Evolutionary conservation across 2,329 filamentous ascomycete genomes (phyloP).

Genomic region (Pestalotiopsis sp.): DNA sequence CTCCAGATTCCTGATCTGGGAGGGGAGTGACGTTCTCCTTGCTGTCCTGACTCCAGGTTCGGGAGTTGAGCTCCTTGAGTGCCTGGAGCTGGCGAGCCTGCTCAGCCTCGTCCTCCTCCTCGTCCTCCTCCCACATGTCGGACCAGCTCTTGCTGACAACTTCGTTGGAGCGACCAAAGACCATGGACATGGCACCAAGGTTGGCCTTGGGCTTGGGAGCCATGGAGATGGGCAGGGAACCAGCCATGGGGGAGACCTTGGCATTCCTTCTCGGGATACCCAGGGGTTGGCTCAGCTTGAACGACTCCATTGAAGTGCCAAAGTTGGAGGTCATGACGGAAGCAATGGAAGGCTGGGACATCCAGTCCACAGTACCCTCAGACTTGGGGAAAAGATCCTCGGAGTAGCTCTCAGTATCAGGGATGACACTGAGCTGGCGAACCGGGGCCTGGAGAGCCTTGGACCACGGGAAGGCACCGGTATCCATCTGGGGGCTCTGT

Average conservation of each 20-base stretch:
- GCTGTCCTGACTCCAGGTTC: constrained; percentile 79
- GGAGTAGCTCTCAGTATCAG: constrained; percentile 74
- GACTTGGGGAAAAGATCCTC: constrained; percentile 87
- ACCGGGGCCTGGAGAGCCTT: constrained; percentile 78
- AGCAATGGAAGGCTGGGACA: constrained; percentile 77
- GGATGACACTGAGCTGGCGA: constrained; percentile 85
- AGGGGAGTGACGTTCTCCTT: constrained; percentile 40
- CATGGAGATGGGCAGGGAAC: constrained; percentile 76
- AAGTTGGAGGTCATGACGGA: constrained; percentile 84
- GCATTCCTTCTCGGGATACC: constrained; percentile 45
- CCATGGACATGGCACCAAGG: constrained; percentile 70
- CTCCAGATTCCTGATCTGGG: constrained; percentile 36
- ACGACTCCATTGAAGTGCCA: constrained; percentile 77
- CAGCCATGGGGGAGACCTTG: constrained; percentile 60
- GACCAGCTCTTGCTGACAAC: constrained; percentile 98
- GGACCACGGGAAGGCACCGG: constrained; percentile 90
- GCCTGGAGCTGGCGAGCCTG: constrained; percentile 58
- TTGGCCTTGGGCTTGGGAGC: constrained; percentile 67
- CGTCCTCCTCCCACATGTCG: constrained; percentile 94
- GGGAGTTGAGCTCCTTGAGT: constrained; percentile 68
- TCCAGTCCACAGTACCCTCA: constrained; percentile 74
- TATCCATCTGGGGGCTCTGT: constrained; percentile 79
- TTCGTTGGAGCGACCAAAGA: constrained; percentile 77
- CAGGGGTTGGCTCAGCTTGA: constrained; percentile 53
- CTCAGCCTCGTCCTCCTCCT: constrained; percentile 72